Percentiles rank a stretch among this genome's conserved stretches.
Conservation (phyloP, 768 basidiomycete species). For the Xerocomus potaroensis region DNA sequence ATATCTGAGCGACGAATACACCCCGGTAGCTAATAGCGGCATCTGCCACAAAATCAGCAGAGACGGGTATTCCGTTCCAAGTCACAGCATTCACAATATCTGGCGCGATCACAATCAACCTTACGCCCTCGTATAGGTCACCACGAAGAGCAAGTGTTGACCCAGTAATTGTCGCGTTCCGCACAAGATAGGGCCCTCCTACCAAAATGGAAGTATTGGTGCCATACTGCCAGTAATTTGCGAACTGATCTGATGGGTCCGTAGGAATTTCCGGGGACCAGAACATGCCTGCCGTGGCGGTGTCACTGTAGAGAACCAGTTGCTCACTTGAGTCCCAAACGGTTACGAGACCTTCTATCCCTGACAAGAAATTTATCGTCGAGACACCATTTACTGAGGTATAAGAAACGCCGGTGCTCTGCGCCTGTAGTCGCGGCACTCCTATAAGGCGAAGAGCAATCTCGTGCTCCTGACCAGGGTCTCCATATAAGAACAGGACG, state of each 20-base stretch:
- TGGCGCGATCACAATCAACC: conserved; percentile 63
- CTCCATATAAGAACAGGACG: conserved; percentile 60
- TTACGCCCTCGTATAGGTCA: conserved; percentile 58
- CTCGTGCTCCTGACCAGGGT: conserved; percentile 53
- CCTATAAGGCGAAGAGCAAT: conserved; percentile 43
- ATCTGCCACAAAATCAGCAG: conserved; percentile 33
- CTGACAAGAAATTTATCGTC: conserved; percentile 51
- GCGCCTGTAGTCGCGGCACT: conserved; percentile 37
- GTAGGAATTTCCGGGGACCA: conserved; percentile 67
- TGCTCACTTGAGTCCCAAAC: conserved; percentile 65
- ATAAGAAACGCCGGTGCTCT: conserved; percentile 24
- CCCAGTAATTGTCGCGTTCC: conserved; percentile 45
- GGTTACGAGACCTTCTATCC: conserved; percentile 54
- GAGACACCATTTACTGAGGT: conserved; percentile 30
- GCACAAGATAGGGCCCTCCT: conserved; percentile 62
- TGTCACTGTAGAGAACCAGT: conserved; percentile 65
- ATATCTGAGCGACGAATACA: conserved; percentile 47
- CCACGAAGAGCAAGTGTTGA: conserved; percentile 59
- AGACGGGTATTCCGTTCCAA: conserved; percentile 64
- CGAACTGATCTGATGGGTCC: conserved; percentile 36
- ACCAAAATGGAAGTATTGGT: conserved; percentile 66
- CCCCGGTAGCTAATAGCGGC: conserved; percentile 33
- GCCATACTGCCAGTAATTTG: conserved; percentile 69
- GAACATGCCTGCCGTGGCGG: conserved; percentile 62
- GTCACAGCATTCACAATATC: conserved; percentile 47